Evolutionary conservation across 805 yeast species (phyloP), one percentile per base, ranked within the genome.

Genomic region (Starmerella geochares): DNA sequence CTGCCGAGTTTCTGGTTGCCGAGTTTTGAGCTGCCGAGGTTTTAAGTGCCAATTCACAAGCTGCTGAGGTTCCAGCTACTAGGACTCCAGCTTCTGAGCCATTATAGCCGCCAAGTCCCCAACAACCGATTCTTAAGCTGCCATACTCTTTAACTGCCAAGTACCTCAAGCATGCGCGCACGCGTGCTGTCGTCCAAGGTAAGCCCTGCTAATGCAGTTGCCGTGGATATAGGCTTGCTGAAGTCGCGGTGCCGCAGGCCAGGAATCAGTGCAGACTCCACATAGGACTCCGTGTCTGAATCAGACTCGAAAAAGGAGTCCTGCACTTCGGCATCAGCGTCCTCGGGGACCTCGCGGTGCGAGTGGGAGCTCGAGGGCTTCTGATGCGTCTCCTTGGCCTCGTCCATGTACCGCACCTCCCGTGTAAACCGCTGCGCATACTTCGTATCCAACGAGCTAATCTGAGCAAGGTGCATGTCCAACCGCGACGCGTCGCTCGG

Each of bases 401-500:
- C 42, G 29, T 38, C 42, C 52, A 53, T 42, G 36, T 49, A 51
- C 45, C 48, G 47, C 11, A 54, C 48, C 14, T 54, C 56, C 3
- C 43, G 27, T 6, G 55, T 52, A 46, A 54, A 54, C 19, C 54
- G 47, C 40, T 49, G 25, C 11, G 50, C 55, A 35, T 54, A 54
- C 20, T 48, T 40, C 28, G 55, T 29, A 25, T 54, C 57, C 6
- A 54, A 14, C 28, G 50, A 38, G 45, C 55, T 54, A 23, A 54
- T 38, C 21, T 53, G 55, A 4, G 57, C 57, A 13, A 54, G 46
- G 28, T 54, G 55, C 54, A 54, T 53, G 35, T 54, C 58, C 17
- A 54, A 42, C 17, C 53, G 58, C 17, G 58, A 52, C 8, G 58
- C 54, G 28, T 54, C 56, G 3, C 48, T 35, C 8, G 56, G 58